Base-by-base conservation (phyloP, 1,139 yeast genomes). In the Suhomyces panamericanus region DNA sequence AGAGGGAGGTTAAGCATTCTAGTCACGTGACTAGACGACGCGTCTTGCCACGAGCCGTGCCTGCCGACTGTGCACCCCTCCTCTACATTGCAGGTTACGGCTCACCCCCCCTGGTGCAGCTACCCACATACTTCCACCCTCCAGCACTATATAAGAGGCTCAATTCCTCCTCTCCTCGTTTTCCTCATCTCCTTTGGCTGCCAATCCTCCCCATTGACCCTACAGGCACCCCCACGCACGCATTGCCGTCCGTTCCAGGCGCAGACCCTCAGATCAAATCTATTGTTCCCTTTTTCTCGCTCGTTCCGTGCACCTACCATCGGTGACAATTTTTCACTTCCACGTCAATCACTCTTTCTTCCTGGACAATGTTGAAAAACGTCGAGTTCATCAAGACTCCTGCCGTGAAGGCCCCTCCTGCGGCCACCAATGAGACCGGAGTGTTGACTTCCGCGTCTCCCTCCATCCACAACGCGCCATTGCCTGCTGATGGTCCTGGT, bases 401-500 rank as follows among this genome's bases (percentile, higher is more conserved):
- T 2, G 56, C 63, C 40, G 78, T 78, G 35, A 72, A 77, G 20
- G 70, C 78, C 43, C 62, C 63, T 44, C 79, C 74, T 42, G 70
- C 80, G 31, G 70, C 80, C 13, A 60, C 76, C 33, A 69, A 67
- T 34, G 77, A 66, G 46, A 70, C 70, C 49, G 93, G 93, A 14
- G 78, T 84, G 39, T 66, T 73, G 56, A 83, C 90, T 49, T 80
- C 87, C 36, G 80, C 69, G 39, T 67, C 75, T 42, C 95, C 96
- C 30, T 71, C 95, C 11, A 89, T 89, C 62, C 80, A 85, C 57
- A 89, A 89, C 63, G 96, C 95, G 10, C 91, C 91, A 20, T 73
- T 88, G 53, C 90, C 96, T 32, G 96, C 96, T 7, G 97, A 89
- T 64, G 97, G 96, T 35, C 89, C 96, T 6, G 91, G 96, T 24